Conservation (phyloP, 176 grass and related monocot genomes). For the Oryza rufipogon region DNA sequence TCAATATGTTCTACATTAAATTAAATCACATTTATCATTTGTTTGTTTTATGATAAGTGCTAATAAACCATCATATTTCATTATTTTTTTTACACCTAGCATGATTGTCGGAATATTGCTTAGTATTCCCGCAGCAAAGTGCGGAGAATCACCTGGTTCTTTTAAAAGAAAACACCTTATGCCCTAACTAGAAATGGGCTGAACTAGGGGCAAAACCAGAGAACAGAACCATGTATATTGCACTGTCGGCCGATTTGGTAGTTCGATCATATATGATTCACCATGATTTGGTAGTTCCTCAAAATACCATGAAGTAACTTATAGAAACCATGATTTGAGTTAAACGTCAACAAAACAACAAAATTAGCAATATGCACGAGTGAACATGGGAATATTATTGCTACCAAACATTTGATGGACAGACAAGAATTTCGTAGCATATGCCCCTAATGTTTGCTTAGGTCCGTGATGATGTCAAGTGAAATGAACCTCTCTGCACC, state of each 20-base stretch:
- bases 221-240: not conserved
- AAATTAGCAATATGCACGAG: not conserved
- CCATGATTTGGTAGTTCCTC: not conserved
- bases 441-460: not conserved
- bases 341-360: not conserved
- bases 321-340: not conserved
- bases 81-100: too few relatives aligned
- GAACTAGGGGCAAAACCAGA: not conserved
- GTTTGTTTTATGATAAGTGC: too few relatives aligned
- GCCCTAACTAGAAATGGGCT: not conserved
- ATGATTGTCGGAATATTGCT: too few relatives aligned
- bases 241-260: not conserved
- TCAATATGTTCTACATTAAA: too few relatives aligned
- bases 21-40: too few relatives aligned
- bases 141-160: too few relatives aligned
- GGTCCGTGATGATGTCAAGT: conserved; percentile 13
- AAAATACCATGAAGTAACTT: not conserved
- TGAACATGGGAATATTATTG: not conserved
- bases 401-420: not conserved
- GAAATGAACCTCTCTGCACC: conserved; percentile 28
- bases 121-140: too few relatives aligned
- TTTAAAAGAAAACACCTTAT: too few relatives aligned
- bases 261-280: not conserved
- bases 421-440: not conserved
- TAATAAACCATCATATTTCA: too few relatives aligned